Percentiles rank a stretch among this genome's conserved stretches.
These are phyloP conservation scores for Xylaria intraflava DNA, from an alignment of 495 filamentous ascomycete species.

Conservation along the genomic window DNA sequence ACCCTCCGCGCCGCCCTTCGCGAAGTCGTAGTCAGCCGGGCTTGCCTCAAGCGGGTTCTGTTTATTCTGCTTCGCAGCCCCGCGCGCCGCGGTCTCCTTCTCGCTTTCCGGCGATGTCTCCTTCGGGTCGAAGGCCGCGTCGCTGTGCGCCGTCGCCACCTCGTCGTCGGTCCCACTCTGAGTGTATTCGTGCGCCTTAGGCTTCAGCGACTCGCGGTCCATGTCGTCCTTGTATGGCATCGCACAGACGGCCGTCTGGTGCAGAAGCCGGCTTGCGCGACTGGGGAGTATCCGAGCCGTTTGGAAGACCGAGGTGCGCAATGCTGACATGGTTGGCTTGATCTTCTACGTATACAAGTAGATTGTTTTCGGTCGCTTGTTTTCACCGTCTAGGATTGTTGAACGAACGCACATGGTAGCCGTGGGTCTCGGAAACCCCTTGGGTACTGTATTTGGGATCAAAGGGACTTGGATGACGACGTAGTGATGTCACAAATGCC, in stretches of 20 bases:
- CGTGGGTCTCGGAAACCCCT: no score
- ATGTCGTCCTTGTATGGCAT: conserved; percentile 33
- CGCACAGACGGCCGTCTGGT: conserved; percentile 14
- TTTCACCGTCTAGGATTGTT: no score
- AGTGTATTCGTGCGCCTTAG: conserved; percentile 31
- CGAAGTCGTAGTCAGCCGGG: conserved; percentile 31
- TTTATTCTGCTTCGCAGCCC: conserved; percentile 21
- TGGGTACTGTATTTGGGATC: background rate
- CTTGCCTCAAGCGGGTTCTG: conserved; percentile 34
- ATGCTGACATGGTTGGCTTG: background rate
- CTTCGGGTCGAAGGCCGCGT: conserved; percentile 34
- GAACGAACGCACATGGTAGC: no score
- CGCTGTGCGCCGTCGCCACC: conserved; percentile 27
- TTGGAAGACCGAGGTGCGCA: conserved; percentile 17
- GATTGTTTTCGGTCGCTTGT: background rate
- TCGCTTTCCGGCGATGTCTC: conserved; percentile 37
- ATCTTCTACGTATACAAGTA: background rate
- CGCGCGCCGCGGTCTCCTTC: conserved; percentile 15
- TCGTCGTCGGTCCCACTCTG: conserved; percentile 33
- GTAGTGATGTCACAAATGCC: conserved; percentile 6
- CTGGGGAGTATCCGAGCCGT: conserved; percentile 6
- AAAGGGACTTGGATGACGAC: background rate
- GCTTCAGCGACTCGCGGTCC: conserved; percentile 39
- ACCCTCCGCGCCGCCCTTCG: conserved; percentile 11
- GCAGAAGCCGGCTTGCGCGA: conserved; percentile 14